Base-by-base conservation (phyloP, 768 basidiomycete species). In the Mycena crocata region DNA sequence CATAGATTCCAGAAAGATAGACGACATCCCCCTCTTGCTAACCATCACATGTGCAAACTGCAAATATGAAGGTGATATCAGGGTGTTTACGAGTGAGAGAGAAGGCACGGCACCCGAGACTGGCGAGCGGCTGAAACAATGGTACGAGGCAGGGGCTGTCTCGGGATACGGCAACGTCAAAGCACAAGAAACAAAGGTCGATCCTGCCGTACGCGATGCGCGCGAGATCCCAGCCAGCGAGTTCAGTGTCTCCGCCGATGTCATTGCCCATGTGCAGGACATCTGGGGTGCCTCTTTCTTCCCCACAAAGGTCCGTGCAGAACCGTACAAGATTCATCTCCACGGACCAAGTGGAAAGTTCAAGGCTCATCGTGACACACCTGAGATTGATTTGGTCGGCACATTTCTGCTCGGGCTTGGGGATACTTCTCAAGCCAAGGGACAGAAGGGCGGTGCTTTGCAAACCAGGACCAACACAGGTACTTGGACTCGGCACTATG, bases 401-500 rank as follows among this genome's bases (percentile, higher is more conserved):
- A 78, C 78, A 4, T 78, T 80, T 65, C 71, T 80, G 28, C 30
- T 79, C 23, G 76, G 78, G 26, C 59, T 79, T 13, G 77, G 77
- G 13, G 75, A 79, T 50, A 50, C 67, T 30, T 34, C 49, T 32
- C 30, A 26, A 39, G 9, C 35, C 48, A 21, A 30, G 26, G 7
- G 70, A 72, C 0, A 24, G 49, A 24, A 17, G 13, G 42, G 30
- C 8, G 63, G 63, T n/a, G 63, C 63, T n/a, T 30, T 64, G 5
- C 37, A 42, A n/a, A 28, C 57, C 48, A 57, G 51, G 2, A 46
- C 37, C 17, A 26, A 7, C 24, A 23, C 23, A 14, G 30, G n/a
- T 3, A 3, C 8, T 21, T 50, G 13, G 35, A 51, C 56, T 15
- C 24, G 19, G 26, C 40, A 50, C 39, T 14, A 30, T 13, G 63